Evolutionary conservation across 257 asterid species (phyloP).

Genomic region (Nicotiana noctiflora): DNA sequence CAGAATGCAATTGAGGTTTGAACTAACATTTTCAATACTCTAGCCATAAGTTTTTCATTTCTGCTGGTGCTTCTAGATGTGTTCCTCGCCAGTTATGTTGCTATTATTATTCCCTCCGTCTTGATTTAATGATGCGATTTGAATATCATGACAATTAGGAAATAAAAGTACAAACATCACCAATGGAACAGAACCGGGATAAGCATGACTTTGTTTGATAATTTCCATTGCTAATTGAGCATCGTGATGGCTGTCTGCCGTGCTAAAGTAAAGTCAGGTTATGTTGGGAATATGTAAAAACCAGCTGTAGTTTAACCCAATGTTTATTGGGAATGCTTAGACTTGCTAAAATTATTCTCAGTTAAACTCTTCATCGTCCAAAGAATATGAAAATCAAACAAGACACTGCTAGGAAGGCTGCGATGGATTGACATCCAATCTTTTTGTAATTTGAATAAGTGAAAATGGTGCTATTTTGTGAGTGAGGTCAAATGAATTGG

Average conservation of each 20-base stretch:
- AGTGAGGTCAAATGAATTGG: neutral
- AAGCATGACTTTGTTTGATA: neutral
- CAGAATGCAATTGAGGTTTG: conserved; percentile 91
- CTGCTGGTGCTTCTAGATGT: neutral
- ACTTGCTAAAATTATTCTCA: neutral
- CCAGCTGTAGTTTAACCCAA: neutral
- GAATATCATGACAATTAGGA: neutral
- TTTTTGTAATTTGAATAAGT: neutral
- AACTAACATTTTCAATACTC: neutral
- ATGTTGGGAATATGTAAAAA: neutral
- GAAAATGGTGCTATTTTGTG: neutral
- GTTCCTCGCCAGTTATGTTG: neutral
- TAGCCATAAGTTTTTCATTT: neutral
- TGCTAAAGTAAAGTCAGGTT: neutral
- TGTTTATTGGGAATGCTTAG: neutral
- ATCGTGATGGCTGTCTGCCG: neutral
- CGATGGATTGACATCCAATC: neutral
- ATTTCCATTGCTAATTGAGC: neutral
- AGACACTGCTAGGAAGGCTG: neutral
- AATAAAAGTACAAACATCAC: neutral
- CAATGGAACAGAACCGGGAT: neutral
- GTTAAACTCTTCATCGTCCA: neutral
- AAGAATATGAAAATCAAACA: neutral
- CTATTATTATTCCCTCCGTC: neutral
- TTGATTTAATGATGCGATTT: neutral